Conservation (phyloP, 805 yeast species). For the Candida vaughaniae region DNA sequence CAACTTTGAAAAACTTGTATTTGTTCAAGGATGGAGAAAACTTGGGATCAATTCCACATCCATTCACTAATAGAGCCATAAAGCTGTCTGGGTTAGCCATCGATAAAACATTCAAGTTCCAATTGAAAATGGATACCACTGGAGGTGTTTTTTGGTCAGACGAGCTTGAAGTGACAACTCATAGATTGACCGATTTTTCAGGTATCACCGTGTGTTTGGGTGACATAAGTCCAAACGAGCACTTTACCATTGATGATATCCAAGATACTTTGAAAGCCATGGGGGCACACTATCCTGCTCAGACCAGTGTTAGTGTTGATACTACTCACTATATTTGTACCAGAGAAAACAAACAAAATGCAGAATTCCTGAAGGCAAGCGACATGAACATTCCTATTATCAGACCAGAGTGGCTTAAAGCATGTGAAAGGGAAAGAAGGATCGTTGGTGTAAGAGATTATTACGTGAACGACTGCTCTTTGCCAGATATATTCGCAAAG, state of each 20-base stretch:
- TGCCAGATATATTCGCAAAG: conserved; percentile 43
- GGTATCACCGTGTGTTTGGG: conserved; percentile 94
- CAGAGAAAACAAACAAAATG: conserved; percentile 54
- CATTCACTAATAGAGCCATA: conserved; percentile 72
- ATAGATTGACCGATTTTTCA: conserved; percentile 91
- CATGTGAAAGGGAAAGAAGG: conserved; percentile 85
- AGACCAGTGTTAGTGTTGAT: conserved; percentile 72
- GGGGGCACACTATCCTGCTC: conserved; percentile 73
- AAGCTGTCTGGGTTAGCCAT: conserved; percentile 90
- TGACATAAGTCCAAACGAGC: conserved; percentile 59
- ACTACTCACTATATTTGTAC: conserved; percentile 92
- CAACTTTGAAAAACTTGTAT: conserved; percentile 71
- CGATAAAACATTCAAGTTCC: conserved; percentile 78
- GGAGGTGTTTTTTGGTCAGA: conserved; percentile 84
- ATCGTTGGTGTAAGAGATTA: conserved; percentile 91
- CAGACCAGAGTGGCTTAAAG: conserved; percentile 95
- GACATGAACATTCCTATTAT: conserved; percentile 89
- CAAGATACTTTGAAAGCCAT: conserved; percentile 61
- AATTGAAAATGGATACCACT: conserved; percentile 77
- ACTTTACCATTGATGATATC: conserved; percentile 50
- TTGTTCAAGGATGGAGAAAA: conserved; percentile 73
- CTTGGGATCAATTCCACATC: conserved; percentile 81
- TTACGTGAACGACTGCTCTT: conserved; percentile 57
- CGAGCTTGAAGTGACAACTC: conserved; percentile 70
- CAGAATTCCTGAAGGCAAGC: conserved; percentile 75